Base-by-base conservation (phyloP, 179 eudicot species). In the Vitellaria paradoxa region DNA sequence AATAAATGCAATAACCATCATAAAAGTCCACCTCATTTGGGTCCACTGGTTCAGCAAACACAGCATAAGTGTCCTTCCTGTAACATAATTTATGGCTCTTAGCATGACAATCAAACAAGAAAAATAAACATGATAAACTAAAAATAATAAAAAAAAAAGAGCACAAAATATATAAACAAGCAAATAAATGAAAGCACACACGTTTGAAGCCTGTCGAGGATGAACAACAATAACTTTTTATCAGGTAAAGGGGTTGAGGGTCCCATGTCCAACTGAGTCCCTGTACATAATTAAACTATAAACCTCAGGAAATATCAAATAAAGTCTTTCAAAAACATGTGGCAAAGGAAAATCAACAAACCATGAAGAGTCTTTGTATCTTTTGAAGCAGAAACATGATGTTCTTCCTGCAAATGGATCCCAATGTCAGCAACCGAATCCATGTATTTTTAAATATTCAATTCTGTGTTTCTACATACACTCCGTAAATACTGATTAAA, bases 171-270 rank as follows among this genome's bases (percentile, higher is more conserved):
- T 7, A 50, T 7, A 50, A 50, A 7, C 53, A 7, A 37, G 72
- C 63, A 70, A 78, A 77, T 57, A 79, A 79, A 46, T 71, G 74
- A 70, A 78, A 76, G 17, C 76, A 81, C 93, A 70, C 52, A 93
- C 98, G 90, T 91, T 89, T 92, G 98, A 79, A 92, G 97, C 81
- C 89, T 90, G 82, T 93, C 98, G 84, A 93, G 91, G 68, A 93
- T 86, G 88, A 88, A 87, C 3, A 92, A 77, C 86, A 93, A 86
- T 88, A 90, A 85, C 90, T 88, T 92, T 90, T 86, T 90, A 82
- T 93, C 93, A 81, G 97, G 98, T 91, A 93, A 87, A 80, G 89
- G 88, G 53, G 90, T 85, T 69, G 94, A 89, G 97, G 98, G 98
- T 23, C 93, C 97, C 67, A 66, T 70, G 76, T 74, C 85, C 85